Evolutionary conservation across 257 asterid species (phyloP).

Genomic region (Avicennia marina): DNA sequence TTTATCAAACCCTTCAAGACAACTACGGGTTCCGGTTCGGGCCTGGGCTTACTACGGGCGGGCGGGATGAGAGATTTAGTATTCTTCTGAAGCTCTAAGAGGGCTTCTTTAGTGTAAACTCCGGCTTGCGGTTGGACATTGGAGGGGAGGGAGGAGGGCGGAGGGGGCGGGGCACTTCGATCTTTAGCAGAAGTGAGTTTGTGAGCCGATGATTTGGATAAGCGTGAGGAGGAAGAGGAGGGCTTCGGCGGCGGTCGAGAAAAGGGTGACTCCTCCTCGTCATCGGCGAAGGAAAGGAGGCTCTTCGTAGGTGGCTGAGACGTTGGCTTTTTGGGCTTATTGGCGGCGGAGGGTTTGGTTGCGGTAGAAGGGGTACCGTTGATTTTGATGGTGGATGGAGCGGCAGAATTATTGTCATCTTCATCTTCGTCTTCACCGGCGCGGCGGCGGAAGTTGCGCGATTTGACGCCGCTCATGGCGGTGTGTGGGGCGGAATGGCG

Average conservation of each 20-base stretch:
- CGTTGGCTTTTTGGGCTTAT: slow-evolving; percentile 50
- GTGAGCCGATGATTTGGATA: slow-evolving; percentile 50
- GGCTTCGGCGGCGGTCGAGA: slow-evolving; percentile 51
- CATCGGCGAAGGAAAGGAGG: slow-evolving; percentile 87
- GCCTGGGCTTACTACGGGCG: slow-evolving; percentile 40
- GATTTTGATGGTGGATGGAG: slow-evolving; percentile 29
- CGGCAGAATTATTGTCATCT: slow-evolving; percentile 26
- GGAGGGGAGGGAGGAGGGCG: slow-evolving; percentile 55
- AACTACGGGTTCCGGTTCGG: slow-evolving; percentile 52
- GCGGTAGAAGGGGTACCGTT: slow-evolving; percentile 34
- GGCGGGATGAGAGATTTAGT: slow-evolving; percentile 72
- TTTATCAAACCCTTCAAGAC: slow-evolving; percentile 76
- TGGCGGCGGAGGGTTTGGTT: slow-evolving; percentile 31
- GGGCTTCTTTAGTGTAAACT: slow-evolving; percentile 79
- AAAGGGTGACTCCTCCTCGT: slow-evolving; percentile 54
- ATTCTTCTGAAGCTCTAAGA: slow-evolving; percentile 93
- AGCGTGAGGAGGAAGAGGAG: slow-evolving; percentile 40
- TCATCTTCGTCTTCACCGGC: slow-evolving; percentile 58
- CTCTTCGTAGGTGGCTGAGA: slow-evolving; percentile 40
- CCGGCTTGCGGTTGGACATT: slow-evolving; percentile 97
- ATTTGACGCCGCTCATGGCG: slow-evolving; percentile 58
- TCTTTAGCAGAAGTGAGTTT: slow-evolving; percentile 58
- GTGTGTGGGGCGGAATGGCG: slow-evolving; percentile 16
- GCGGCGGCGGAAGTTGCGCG: slow-evolving; percentile 88
- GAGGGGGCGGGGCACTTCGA: slow-evolving; percentile 38